Evolutionary conservation across 352 stramenopile genomes (phyloP), one percentile per base, ranked within the genome.

Genomic region (Globisporangium rhizosaccharum): DNA sequence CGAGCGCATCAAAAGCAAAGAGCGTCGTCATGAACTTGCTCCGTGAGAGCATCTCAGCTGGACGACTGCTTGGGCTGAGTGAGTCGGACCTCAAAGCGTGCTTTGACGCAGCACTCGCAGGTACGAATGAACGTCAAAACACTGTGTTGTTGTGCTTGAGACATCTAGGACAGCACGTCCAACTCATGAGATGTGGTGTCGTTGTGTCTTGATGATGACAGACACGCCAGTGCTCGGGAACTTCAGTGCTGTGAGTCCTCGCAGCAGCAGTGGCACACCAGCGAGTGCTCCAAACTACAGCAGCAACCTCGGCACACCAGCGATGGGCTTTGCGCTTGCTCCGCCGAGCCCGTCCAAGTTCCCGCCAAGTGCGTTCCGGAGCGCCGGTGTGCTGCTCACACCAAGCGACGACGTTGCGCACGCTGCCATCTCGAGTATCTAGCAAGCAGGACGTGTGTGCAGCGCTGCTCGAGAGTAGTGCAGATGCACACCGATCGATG

Each of bases 291-390:
- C 8, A 10, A 39, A 8, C 33, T 3, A 36, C 30, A 36, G 33
- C 33, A 39, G 5, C 33, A 39, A 39, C 23, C 57, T 48, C 18
- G 53, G 52, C 36, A 37, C 54, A 3, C 11, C 53, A n/a, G 41
- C 63, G 3, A 50, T 51, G 3, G 57, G 53, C 17, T 42, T 63
- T 8, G 28, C 70, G 26, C 59, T 63, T 25, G 62, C 61, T 14
- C 70, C 70, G 6, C 58, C 61, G 36, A 77, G 70, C 36, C 70
- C 66, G 14, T 72, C 66, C 11, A 77, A 77, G 53, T 73, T 78
- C 36, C 64, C 67, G 1, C 30, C 56, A 1, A 78, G 65, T 41
- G 67, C 70, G 18, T 78, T 78, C 47, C 67, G 70, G 0, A 75
- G 51, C 51, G 42, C 57, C 26, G 51, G 57, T 1, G 5, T 63